A percentile compares a stretch with the other conserved stretches of the same genome.
Evolutionary conservation across 805 yeast genomes (phyloP).

Genomic region (Cyberlindnera japonica): DNA sequence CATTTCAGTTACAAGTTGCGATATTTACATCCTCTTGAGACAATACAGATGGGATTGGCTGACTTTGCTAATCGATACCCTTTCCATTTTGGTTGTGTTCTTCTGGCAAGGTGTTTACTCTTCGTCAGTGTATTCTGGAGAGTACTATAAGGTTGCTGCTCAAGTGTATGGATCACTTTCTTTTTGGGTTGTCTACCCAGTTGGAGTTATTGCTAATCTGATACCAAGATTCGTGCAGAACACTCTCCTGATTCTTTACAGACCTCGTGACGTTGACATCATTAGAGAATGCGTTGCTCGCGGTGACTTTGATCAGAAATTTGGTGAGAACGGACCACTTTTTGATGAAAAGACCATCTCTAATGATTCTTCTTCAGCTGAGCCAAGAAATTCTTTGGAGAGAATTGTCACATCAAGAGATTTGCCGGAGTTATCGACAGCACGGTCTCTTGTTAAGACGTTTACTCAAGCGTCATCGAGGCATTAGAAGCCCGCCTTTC

Average conservation of each 20-base stretch:
- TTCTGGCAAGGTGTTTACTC: conserved; percentile 83
- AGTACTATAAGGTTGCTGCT: conserved; percentile 63
- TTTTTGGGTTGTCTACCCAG: conserved; percentile 63
- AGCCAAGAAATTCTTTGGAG: conserved; percentile 15
- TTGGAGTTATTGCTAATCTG: conserved; percentile 58
- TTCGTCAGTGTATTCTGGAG: conserved; percentile 44
- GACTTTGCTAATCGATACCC: conserved; percentile 47
- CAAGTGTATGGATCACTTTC: conserved; percentile 56
- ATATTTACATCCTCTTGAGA: conserved; percentile 58
- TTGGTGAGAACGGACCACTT: not conserved
- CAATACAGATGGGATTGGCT: conserved; percentile 85
- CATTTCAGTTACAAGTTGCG: conserved; percentile 63
- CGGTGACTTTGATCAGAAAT: conserved; percentile 48
- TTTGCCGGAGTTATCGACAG: conserved; percentile 18
- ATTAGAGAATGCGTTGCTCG: conserved; percentile 65
- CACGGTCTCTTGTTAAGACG: conserved; percentile 15
- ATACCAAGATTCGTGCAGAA: conserved; percentile 62
- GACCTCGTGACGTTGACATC: conserved; percentile 68
- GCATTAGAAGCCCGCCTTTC: too few species aligned
- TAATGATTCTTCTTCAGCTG: conserved; percentile 8
- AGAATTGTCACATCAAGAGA: conserved; percentile 15
- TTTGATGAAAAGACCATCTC: conserved; percentile 15
- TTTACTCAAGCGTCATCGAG: conserved; percentile 15
- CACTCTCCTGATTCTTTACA: conserved; percentile 46
- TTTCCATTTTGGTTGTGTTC: conserved; percentile 59